These are phyloP conservation scores for Yamadazyma endophytica DNA, from an alignment of 805 yeast genomes.

Conservation along the genomic window DNA sequence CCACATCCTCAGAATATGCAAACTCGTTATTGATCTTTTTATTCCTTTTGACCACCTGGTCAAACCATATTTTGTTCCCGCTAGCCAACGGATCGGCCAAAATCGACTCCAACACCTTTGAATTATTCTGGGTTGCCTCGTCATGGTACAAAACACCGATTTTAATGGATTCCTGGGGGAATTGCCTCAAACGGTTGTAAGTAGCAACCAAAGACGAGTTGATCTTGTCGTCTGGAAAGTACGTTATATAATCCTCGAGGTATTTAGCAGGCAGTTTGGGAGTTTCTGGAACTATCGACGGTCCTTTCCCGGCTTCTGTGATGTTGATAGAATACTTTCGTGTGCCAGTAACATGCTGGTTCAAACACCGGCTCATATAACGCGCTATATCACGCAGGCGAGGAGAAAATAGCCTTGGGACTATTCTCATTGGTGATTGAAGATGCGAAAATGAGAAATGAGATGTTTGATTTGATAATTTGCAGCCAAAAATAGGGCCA, in stretches of 20 bases:
- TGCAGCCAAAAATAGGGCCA: too few species aligned
- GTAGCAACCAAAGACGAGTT: constrained; percentile 9
- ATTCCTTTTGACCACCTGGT: constrained; percentile 18
- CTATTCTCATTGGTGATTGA: too few species aligned
- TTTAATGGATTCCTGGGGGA: constrained; percentile 16
- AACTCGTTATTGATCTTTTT: constrained; percentile 17
- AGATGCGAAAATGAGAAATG: too few species aligned
- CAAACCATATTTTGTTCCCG: constrained; percentile 28
- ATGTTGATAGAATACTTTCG: too few species aligned
- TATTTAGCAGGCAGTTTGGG: too few species aligned
- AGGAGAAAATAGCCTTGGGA: too few species aligned
- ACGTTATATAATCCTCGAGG: constrained; percentile 8
- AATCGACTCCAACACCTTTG: constrained; percentile 32
- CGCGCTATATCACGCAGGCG: too few species aligned
- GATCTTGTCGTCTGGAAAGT: constrained; percentile 10
- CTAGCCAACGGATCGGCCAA: constrained; percentile 39
- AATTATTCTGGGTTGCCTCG: constrained; percentile 12
- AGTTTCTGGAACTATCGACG: too few species aligned
- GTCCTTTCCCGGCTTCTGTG: too few species aligned
- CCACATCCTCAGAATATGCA: constrained; percentile 9
- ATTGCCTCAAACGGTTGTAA: constrained; percentile 8
- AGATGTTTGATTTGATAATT: too few species aligned
- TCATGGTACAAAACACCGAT: constrained; percentile 34
- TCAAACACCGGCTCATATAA: too few species aligned
- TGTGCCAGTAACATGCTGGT: too few species aligned